Evolutionary conservation across 1,139 yeast species (phyloP), one percentile per base, ranked within the genome.

Genomic region (Pichia inconspicua): DNA sequence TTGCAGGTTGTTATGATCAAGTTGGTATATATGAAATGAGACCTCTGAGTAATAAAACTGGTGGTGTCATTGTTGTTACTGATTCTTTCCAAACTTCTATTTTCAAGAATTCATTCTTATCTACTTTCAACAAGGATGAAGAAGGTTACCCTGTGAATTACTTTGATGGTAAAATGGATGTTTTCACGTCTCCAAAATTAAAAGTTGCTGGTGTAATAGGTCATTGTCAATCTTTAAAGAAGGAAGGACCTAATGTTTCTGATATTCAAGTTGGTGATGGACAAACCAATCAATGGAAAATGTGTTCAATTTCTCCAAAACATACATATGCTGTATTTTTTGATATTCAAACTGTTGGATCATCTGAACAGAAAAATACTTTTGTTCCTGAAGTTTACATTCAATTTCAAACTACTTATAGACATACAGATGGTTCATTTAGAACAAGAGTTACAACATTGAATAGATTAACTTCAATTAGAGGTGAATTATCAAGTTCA

Each of bases 1-100:
- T 89, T 70, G 97, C 96, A 38, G 98, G 98, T 52, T 89, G 97
- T 70, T 90, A 89, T 65, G 99, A 92, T 70, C 98, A 92, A 73
- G 86, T 90, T 56, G 99, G 99, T 66, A 83, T 92, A 78, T 83
- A 85, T 59, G 99, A 92, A 72, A 92, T 92, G 97, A 87, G 88
- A 68, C 77, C 85, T 52, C 72, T 94, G 60, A 78, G 95, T 52
- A 87, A 88, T 69, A 74, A 79, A 59, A 92, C 97, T 30, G 98
- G 98, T 59, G 99, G 99, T 68, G 85, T 86, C 35, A 73, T 94
- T 63, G 80, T 92, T 48, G 78, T 92, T 59, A 77, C 96, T 1
- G 99, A 92, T 73, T 94, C 97, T 8, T 94, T 94, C 71, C 89
- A 96, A 41, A 92, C 98, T 8, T 84, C 97, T 5, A 92, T 92